A percentile compares a stretch with the other conserved stretches of the same genome.
Evolutionary conservation across 306 rosid genomes (phyloP).

Genomic region (Urtica urens): DNA sequence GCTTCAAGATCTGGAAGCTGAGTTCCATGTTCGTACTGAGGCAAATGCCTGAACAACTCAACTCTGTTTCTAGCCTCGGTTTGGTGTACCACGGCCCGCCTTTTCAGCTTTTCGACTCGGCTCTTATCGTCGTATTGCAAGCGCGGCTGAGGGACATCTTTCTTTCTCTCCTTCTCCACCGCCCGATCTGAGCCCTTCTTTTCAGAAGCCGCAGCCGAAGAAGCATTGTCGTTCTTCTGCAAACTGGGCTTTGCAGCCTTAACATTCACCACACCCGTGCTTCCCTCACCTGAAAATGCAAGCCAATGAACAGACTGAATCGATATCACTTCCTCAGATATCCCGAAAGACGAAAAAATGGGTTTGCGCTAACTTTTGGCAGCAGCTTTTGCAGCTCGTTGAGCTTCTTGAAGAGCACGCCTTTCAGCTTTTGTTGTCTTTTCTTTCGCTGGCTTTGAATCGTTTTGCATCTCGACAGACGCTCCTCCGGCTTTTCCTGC

Average conservation of each 20-base stretch:
- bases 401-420: conserved; percentile 81
- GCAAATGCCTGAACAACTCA: conserved; percentile 83
- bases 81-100: conserved; percentile 58
- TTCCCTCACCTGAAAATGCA: conserved; percentile 37
- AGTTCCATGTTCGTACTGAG: conserved; percentile 71
- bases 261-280: conserved; percentile 15
- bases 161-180: conserved; percentile 71
- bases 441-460: conserved; percentile 38
- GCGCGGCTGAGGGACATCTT: conserved; percentile 66
- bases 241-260: conserved; percentile 36
- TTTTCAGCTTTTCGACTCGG: conserved; percentile 68
- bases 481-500: conserved; percentile 46
- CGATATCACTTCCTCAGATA: background rate
- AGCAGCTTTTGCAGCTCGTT: conserved; percentile 76
- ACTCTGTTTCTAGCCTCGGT: conserved; percentile 79
- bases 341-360: background rate
- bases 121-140: conserved; percentile 70
- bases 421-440: conserved; percentile 78
- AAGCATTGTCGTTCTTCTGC: conserved; percentile 33
- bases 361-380: conserved; percentile 41
- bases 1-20: conserved; percentile 67
- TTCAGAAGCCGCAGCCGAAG: conserved; percentile 31
- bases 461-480: conserved; percentile 23
- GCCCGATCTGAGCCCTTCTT: conserved; percentile 48
- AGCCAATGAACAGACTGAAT: background rate